Evolutionary conservation across 345 rosid genomes (phyloP), one percentile per base, ranked within the genome.

Genomic region (Gossypium stocksii): DNA sequence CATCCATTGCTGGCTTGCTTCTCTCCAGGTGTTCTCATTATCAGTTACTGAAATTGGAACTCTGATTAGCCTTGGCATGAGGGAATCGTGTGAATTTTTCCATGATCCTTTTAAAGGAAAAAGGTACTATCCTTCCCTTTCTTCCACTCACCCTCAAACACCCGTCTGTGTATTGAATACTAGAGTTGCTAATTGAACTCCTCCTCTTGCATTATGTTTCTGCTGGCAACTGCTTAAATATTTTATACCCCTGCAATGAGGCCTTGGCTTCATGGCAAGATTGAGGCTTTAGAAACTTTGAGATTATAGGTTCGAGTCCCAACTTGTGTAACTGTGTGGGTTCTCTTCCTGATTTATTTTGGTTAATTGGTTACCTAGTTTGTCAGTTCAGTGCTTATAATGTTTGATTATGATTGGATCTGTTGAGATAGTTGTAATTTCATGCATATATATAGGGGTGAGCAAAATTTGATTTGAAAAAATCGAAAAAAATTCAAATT

Each of bases 61-160:
- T 72, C 74, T 95, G 41, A 67, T 89, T 76, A 78, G 88, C 86
- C 97, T 92, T 23, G 89, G 97, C 46, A 76, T 88, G 34, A 87
- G 74, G 65, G 97, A 87, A 70, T 89, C 95, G 4, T 91, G 93
- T 59, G 97, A 94, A 44, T 91, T 94, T 84, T 92, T 91, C 68
- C 97, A 94, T 77, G 97, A 94, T 75, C 95, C 95, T 41, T 80
- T 80, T 34, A 94, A 87, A 81, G 97, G 97, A 70, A 94, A 80
- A 82, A 88, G 95, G 98, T 92, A 89, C 27, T 2, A 13, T 17
- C 25, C 22, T 53, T 16, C 27, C 49, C 16, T 1, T 11, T 23
- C 9, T 11, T 12, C 15, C 49, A 9, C 68, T 6, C 10, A 1
- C 49, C 5, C 7, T 11, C 60, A 19, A 56, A 19, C 60, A 38